Percentiles rank a stretch among this genome's conserved stretches.
These are phyloP conservation scores for Aurantiochytrium sp. DNA, from an alignment of 108 stramenopile species.

Conservation along the genomic window DNA sequence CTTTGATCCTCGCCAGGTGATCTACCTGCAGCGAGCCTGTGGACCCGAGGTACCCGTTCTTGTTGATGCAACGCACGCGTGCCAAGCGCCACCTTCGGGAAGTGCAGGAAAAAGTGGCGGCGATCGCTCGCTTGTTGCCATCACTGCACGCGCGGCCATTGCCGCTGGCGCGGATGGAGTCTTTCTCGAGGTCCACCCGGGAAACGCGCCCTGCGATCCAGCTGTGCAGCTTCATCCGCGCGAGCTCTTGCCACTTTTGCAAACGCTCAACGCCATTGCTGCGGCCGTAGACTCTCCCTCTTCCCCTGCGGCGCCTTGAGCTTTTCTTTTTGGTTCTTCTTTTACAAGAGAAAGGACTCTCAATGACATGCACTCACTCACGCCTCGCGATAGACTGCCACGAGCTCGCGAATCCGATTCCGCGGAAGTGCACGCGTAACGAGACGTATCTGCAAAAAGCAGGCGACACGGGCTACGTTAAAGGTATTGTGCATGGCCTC, in stretches of 20 bases:
- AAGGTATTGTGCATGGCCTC: background rate
- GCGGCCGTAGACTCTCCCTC: background rate
- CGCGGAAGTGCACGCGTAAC: background rate
- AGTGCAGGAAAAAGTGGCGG: background rate
- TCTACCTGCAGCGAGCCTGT: background rate
- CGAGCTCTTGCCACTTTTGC: background rate
- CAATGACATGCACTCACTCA: background rate
- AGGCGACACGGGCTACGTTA: background rate
- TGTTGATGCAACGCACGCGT: background rate
- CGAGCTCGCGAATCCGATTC: background rate
- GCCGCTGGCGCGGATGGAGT: slow-evolving; percentile 5
- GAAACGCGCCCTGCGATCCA: background rate
- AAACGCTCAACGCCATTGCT: background rate
- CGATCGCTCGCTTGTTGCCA: background rate
- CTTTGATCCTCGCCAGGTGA: background rate
- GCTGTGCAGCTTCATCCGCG: background rate
- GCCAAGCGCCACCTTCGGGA: background rate
- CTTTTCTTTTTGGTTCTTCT: no score
- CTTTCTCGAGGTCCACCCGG: background rate
- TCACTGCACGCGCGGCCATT: background rate
- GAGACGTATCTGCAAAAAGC: background rate
- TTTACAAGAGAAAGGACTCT: no score
- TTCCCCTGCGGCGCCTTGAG: background rate
- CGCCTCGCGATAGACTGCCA: background rate
- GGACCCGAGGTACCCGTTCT: background rate